Conservation (phyloP, 345 rosid species). For the Excoecaria cochinchinensis region DNA sequence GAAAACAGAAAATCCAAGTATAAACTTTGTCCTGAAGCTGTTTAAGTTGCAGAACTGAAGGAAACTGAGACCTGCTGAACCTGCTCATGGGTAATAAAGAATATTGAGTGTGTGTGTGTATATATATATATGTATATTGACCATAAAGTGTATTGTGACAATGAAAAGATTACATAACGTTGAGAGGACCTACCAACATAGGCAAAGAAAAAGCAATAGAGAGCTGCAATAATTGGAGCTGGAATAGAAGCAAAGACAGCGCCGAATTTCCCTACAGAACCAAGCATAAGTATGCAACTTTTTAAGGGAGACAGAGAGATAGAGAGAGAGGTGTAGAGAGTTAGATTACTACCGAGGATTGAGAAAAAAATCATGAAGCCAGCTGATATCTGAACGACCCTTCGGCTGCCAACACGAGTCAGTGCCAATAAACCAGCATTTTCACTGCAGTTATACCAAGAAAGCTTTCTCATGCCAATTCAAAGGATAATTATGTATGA, state of each 20-base stretch:
- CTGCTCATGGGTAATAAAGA: slow-evolving; percentile 17
- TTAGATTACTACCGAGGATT: slow-evolving; percentile 52
- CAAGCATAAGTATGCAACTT: neutral
- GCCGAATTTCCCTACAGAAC: slow-evolving; percentile 33
- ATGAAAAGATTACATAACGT: neutral
- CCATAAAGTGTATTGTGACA: neutral
- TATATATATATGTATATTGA: too few species aligned
- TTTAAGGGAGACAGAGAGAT: neutral
- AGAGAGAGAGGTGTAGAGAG: neutral
- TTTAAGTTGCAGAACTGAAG: slow-evolving; percentile 42
- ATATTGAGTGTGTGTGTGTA: neutral
- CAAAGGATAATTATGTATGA: neutral
- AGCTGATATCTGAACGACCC: slow-evolving; percentile 92
- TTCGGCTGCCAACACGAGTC: slow-evolving; percentile 85
- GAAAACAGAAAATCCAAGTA: slow-evolving; percentile 36
- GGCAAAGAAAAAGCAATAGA: slow-evolving; percentile 34
- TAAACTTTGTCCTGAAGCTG: slow-evolving; percentile 37
- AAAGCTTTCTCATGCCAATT: slow-evolving; percentile 5
- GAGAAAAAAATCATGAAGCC: slow-evolving; percentile 97
- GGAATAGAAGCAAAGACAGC: slow-evolving; percentile 42
- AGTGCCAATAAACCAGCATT: slow-evolving; percentile 88
- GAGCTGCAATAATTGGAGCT: slow-evolving; percentile 37
- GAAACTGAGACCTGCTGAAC: slow-evolving; percentile 31
- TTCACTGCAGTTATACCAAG: slow-evolving; percentile 51
- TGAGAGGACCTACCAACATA: slow-evolving; percentile 30